Evolutionary conservation across 2,329 filamentous ascomycete species (phyloP).

Genomic region (Alternaria angustiovoidea): DNA sequence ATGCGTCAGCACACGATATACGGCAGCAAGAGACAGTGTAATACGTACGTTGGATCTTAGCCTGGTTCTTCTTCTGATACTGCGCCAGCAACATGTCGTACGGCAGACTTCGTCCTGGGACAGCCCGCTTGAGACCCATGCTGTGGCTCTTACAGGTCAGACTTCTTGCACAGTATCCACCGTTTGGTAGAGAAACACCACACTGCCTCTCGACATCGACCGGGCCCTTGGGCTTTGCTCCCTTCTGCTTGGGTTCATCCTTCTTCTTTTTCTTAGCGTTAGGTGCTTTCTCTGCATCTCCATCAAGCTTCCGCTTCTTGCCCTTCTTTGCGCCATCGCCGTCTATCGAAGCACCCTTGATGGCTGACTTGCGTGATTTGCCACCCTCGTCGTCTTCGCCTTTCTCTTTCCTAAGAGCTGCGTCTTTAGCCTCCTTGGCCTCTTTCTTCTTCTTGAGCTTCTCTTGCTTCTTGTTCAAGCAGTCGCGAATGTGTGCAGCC

Average conservation of each 20-base stretch:
- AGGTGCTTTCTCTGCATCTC: constrained; percentile 78
- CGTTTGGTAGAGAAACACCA: constrained; percentile 84
- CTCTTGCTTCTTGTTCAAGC: constrained; percentile 81
- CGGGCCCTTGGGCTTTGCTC: constrained; percentile 85
- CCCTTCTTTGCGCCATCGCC: constrained; percentile 53
- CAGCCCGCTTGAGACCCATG: constrained; percentile 93
- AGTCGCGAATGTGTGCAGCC: constrained; percentile 81
- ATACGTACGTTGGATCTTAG: constrained; percentile 89
- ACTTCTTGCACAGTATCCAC: constrained; percentile 84
- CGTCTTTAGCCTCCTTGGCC: constrained; percentile 65
- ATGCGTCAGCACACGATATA: constrained; percentile 9
- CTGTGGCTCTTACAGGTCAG: constrained; percentile 92
- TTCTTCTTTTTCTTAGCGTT: constrained; percentile 91
- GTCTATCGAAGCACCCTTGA: constrained; percentile 50
- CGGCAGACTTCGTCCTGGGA: constrained; percentile 84
- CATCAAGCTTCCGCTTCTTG: constrained; percentile 59
- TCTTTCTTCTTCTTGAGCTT: constrained; percentile 69
- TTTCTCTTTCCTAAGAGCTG: constrained; percentile 57
- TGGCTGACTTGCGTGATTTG: constrained; percentile 52
- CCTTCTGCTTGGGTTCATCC: constrained; percentile 85
- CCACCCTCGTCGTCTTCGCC: constrained; percentile 54
- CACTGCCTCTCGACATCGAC: constrained; percentile 96
- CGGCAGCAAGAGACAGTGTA: too few relatives aligned
- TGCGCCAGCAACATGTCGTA: constrained; percentile 85
- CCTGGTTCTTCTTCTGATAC: constrained; percentile 93